Evolutionary conservation across 2,329 filamentous ascomycete genomes (phyloP), one percentile per base, ranked within the genome.

Genomic region (Xylariaceae sp.): DNA sequence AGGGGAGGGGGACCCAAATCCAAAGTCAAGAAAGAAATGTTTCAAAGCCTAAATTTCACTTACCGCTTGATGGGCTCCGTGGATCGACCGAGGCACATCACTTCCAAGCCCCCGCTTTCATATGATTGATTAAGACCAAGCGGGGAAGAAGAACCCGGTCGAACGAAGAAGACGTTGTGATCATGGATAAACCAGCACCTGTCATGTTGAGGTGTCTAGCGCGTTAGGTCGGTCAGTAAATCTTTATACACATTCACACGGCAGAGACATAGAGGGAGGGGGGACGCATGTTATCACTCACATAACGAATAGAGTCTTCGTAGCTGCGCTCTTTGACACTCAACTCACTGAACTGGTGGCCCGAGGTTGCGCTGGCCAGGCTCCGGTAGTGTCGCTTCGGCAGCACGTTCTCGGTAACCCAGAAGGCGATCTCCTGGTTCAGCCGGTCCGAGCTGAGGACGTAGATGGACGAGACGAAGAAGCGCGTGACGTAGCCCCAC

Each of bases 81-180:
- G 3, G 56, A 59, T 6, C 64, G 54, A 4, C 63, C 61, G 0
- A 66, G 46, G 18, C 61, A 63, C 56, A 64, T 60, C 18, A 65
- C 18, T 14, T 19, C 17, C 16, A 27, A 12, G 18, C 19, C 14
- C n/a, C 32, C 61, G 54, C 8, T 54, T 54, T 15, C 32, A n/a
- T n/a, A n/a, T n/a, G n/a, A n/a, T n/a, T n/a, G n/a, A n/a, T n/a
- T n/a, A n/a, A n/a, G n/a, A n/a, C n/a, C n/a, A n/a, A n/a, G n/a
- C n/a, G n/a, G n/a, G n/a, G n/a, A n/a, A 17, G 4, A 7, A 5
- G 18, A 12, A 12, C 14, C 11, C 18, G 19, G 24, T 6, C 21
- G 21, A 23, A 64, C 54, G 40, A 63, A 54, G 43, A 63, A 64
- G n/a, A 64, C 28, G 19, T 48, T 53, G 26, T 56, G 48, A 9